These are phyloP conservation scores for Tolypocladium paradoxum DNA, from an alignment of 2,329 filamentous ascomycete genomes.

Conservation along the genomic window DNA sequence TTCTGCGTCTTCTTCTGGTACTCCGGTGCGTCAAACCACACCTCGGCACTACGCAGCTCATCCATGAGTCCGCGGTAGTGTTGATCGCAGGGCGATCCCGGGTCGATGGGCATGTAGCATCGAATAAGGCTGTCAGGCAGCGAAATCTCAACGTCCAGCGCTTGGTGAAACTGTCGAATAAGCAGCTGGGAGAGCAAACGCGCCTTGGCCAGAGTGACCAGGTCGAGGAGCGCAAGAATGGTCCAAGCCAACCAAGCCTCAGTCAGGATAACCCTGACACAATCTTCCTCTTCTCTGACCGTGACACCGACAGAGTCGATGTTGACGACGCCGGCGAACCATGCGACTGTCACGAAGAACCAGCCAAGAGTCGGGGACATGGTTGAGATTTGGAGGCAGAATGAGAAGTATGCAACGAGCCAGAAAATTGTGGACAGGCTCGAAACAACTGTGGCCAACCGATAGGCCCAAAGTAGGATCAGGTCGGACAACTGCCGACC, in stretches of 20 bases:
- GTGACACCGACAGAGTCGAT: neutral
- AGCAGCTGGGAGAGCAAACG: neutral
- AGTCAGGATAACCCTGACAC: neutral
- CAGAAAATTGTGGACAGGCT: neutral
- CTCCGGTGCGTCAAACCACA: neutral
- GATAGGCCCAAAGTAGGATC: neutral
- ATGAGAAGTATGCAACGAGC: neutral
- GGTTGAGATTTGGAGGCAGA: neutral
- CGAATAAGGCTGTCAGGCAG: slow-evolving; percentile 1
- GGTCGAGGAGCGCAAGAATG: neutral
- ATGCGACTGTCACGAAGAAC: neutral
- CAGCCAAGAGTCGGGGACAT: neutral
- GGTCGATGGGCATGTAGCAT: slow-evolving; percentile 2
- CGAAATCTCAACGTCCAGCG: slow-evolving; percentile 1
- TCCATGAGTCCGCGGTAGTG: neutral
- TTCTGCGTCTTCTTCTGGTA: neutral
- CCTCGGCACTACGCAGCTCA: neutral
- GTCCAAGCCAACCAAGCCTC: neutral
- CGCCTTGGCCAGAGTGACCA: neutral
- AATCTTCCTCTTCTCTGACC: neutral
- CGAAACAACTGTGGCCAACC: neutral
- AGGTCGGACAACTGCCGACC: neutral
- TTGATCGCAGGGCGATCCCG: neutral
- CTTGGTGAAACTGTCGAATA: neutral
- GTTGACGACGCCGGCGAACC: neutral